Evolutionary conservation across 2,329 filamentous ascomycete genomes (phyloP).

Genomic region (Dactylellina haptotyla): DNA sequence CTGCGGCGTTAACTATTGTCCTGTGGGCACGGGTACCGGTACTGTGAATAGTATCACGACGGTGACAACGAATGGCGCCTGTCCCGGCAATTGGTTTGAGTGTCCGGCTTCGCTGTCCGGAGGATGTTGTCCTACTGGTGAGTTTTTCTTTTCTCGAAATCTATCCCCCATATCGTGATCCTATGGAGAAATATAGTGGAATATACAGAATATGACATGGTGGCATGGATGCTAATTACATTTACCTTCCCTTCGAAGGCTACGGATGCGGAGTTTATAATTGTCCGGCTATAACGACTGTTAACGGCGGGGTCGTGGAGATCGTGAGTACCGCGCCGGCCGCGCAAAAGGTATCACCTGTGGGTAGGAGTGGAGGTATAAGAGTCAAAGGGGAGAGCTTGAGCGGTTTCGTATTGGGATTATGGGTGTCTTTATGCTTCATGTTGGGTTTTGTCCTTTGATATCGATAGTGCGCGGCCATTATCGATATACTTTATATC

Average conservation of each 20-base stretch:
- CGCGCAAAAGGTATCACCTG: conserved; percentile 37
- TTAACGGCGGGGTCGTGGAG: conserved; percentile 20
- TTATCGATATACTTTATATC: no score
- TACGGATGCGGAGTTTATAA: conserved; percentile 45
- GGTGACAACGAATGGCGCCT: conserved; percentile 35
- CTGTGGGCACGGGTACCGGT: conserved; percentile 14
- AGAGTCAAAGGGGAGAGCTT: not conserved
- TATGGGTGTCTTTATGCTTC: not conserved
- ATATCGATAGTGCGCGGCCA: no score
- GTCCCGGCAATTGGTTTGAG: conserved; percentile 26
- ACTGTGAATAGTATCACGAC: conserved; percentile 2
- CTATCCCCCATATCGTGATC: not conserved
- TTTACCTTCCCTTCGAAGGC: not conserved
- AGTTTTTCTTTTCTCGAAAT: conserved; percentile 13
- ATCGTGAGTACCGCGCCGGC: conserved; percentile 30
- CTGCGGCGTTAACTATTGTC: conserved; percentile 44
- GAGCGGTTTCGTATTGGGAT: not conserved
- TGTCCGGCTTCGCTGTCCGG: conserved; percentile 33
- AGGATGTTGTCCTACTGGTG: conserved; percentile 47
- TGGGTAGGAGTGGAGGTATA: conserved; percentile 8
- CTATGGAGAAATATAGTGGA: no score
- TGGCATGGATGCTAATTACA: not conserved
- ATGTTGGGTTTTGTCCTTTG: not conserved
- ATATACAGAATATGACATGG: not conserved
- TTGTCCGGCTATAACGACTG: conserved; percentile 31